Evolutionary conservation across 257 asterid species (phyloP).

Genomic region (Nemophila menziesii): DNA sequence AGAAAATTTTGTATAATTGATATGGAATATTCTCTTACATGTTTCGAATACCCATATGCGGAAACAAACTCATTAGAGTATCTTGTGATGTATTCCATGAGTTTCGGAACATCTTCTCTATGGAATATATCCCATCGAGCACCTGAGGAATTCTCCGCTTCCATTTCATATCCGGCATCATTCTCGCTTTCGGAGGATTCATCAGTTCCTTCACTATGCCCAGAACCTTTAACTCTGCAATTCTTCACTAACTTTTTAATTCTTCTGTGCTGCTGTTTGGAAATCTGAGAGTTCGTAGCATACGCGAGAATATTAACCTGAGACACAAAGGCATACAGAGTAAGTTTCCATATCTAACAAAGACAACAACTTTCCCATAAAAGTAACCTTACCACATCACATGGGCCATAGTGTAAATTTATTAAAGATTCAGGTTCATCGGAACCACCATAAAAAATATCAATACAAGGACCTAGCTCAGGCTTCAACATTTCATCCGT

Average conservation of each 20-base stretch:
- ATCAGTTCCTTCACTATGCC: too few species aligned
- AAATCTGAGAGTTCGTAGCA: conserved; percentile 63
- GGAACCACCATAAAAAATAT: conserved; percentile 64
- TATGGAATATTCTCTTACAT: conserved; percentile 26
- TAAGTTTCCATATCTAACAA: too few species aligned
- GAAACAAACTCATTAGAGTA: conserved; percentile 63
- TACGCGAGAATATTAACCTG: conserved; percentile 80
- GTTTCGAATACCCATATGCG: conserved; percentile 33
- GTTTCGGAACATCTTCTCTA: conserved; percentile 79
- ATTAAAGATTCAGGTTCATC: conserved; percentile 70
- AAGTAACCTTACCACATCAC: too few species aligned
- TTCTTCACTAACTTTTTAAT: conserved; percentile 48
- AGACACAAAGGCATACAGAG: too few species aligned
- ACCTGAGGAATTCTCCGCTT: conserved; percentile 41
- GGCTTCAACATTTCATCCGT: conserved; percentile 51
- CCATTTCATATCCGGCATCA: conserved; percentile 39
- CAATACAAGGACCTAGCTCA: conserved; percentile 75
- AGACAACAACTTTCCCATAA: too few species aligned
- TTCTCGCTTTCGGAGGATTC: too few species aligned
- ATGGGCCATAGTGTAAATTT: conserved; percentile 61
- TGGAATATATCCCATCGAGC: conserved; percentile 88
- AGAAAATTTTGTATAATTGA: conserved; percentile 5
- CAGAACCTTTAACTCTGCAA: too few species aligned
- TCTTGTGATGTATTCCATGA: conserved; percentile 56
- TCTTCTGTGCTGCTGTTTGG: conserved; percentile 54